Base-by-base conservation (phyloP, 2,329 filamentous ascomycete genomes). In the Nigrograna mackinnonii region DNA sequence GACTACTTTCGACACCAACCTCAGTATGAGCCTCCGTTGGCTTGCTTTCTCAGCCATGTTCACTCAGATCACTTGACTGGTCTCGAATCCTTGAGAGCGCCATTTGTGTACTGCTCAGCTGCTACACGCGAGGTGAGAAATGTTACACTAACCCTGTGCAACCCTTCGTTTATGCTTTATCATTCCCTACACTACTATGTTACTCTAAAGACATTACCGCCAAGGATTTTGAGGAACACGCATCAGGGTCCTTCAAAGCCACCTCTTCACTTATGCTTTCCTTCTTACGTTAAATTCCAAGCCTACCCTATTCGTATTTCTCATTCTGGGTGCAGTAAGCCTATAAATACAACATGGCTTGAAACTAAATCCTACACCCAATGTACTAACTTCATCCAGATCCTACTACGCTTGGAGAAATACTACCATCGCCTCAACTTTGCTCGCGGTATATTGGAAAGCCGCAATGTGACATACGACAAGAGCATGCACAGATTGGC, bases 61-160 rank as follows among this genome's bases (percentile, higher is more conserved):
- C 92, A 96, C 63, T 95, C 87, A 50, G 91, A 96, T 57, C 92
- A 96, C 68, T 79, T 96, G 1, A 79, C 79, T 24, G 91, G 92
- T 0, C 77, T 96, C 2, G 90, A 95, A 55, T 81, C 78, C 11
- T 77, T 91, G 40, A 80, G 83, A 34, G 83, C 87, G 20, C 87
- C 89, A 0, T 96, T 96, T 58, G 82, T 97, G 16, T 96, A 96
- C 68, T 96, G 91, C 70, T 96, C 91, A 1, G 78, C 86, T 0
- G 87, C 89, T 0, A 96, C 91, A 0, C 81, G 82, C 50, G 86
- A 91, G 66, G 84, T 77, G 60, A n/a, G n/a, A n/a, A n/a, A n/a
- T n/a, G n/a, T n/a, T n/a, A n/a, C n/a, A n/a, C n/a, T n/a, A n/a
- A n/a, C n/a, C n/a, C n/a, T n/a, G n/a, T n/a, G n/a, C n/a, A n/a